These are phyloP conservation scores for Naganishia sp. DNA, from an alignment of 1,284 basidiomycete genomes.

Conservation along the genomic window DNA sequence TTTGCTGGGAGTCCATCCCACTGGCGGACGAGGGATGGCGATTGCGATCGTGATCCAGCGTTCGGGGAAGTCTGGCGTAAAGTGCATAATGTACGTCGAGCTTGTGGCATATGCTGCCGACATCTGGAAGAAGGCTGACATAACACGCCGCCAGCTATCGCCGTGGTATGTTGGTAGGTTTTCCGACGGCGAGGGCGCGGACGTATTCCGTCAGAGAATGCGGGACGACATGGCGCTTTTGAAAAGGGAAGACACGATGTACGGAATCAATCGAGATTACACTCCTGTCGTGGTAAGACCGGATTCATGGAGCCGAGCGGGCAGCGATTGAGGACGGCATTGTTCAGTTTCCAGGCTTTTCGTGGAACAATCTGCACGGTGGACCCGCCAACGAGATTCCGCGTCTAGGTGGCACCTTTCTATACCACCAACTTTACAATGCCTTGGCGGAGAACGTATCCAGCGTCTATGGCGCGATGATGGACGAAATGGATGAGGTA, in stretches of 20 bases:
- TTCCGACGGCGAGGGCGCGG: conserved; percentile 28
- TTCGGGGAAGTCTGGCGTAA: conserved; percentile 35
- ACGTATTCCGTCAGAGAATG: conserved; percentile 32
- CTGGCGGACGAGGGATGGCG: conserved; percentile 33
- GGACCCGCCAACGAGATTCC: conserved; percentile 38
- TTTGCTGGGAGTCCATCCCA: conserved; percentile 36
- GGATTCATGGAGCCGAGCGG: no score
- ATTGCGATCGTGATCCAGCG: conserved; percentile 29
- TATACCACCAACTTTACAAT: conserved; percentile 36
- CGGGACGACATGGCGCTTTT: conserved; percentile 30
- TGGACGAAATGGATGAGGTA: conserved; percentile 39
- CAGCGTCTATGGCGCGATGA: conserved; percentile 35
- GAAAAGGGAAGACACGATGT: neutral
- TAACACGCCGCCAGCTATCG: conserved; percentile 5
- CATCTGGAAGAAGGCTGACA: neutral
- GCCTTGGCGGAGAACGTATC: conserved; percentile 27
- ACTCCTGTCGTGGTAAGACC: conserved; percentile 36
- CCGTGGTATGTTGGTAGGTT: conserved; percentile 39
- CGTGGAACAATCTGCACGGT: conserved; percentile 35
- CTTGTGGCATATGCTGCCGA: neutral
- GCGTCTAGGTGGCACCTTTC: conserved; percentile 33
- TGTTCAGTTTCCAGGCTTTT: conserved; percentile 27
- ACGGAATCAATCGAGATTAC: conserved; percentile 6
- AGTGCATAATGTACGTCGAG: conserved; percentile 31
- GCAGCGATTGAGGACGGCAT: neutral